A percentile compares a stretch with the other conserved stretches of the same genome.
Conservation (phyloP, 495 filamentous ascomycete genomes). For the Staphylotrichum longicolle region DNA sequence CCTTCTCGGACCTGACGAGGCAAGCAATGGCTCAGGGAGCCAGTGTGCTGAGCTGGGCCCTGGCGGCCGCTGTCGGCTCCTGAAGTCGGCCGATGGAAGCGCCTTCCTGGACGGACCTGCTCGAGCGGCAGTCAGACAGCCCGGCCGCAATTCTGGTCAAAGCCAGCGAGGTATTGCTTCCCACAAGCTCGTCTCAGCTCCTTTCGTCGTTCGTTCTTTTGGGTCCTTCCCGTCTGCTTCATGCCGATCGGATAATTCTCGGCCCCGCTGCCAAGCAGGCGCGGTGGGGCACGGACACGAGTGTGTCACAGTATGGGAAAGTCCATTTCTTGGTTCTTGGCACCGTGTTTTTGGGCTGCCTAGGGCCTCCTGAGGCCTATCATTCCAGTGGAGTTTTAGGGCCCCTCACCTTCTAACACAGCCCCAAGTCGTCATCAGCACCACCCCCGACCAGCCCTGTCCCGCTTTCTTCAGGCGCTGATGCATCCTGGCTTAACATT, state of each 20-base stretch:
- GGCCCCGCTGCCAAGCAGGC: no score
- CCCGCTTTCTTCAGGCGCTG: constrained; percentile 21
- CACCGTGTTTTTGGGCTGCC: constrained; percentile 17
- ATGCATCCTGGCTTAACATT: constrained; percentile 33
- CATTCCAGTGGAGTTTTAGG: constrained; percentile 18
- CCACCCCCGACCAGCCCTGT: constrained; percentile 12
- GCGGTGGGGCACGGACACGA: no score
- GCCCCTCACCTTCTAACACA: constrained; percentile 9
- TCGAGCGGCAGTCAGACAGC: neutral
- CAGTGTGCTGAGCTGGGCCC: neutral
- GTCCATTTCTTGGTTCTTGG: neutral
- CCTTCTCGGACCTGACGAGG: constrained; percentile 7
- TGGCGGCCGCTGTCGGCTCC: neutral
- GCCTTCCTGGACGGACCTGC: neutral
- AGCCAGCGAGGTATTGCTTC: no score
- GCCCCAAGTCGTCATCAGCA: constrained; percentile 19
- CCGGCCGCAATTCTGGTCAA: no score
- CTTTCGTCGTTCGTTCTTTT: no score
- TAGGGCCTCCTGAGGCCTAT: neutral
- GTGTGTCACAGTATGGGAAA: constrained; percentile 7
- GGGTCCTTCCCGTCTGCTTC: no score
- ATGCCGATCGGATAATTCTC: no score
- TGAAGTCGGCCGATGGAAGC: neutral
- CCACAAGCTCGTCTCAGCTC: no score
- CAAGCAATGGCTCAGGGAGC: neutral